A percentile compares a stretch with the other conserved stretches of the same genome.
phyloP scores from a whole-genome alignment of 805 yeast species.

The Metschnikowia picachoensis region DNA sequence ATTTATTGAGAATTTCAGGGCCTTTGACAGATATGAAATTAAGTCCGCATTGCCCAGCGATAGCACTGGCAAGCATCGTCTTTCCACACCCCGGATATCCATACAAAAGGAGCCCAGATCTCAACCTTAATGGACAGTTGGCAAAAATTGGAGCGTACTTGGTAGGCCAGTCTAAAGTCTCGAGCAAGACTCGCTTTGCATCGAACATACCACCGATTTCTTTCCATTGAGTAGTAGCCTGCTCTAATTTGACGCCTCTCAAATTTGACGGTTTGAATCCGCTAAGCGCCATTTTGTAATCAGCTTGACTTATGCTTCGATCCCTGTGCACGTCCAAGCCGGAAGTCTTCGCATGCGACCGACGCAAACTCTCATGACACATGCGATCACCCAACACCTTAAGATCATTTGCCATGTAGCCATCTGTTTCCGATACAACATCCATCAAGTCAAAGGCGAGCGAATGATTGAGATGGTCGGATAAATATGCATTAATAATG shows the following conservation, averaged over 20 bases:
- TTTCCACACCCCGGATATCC: constrained; percentile 99
- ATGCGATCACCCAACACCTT: constrained; percentile 68
- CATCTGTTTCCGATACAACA: constrained; percentile 70
- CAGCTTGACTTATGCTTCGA: constrained; percentile 22
- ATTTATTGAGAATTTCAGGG: constrained; percentile 91
- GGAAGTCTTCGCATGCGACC: background rate
- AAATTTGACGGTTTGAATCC: constrained; percentile 77
- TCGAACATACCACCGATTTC: constrained; percentile 86
- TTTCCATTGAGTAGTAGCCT: constrained; percentile 70
- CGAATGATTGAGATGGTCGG: constrained; percentile 24
- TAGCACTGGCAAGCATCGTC: constrained; percentile 87
- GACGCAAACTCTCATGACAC: constrained; percentile 42
- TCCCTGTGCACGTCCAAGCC: background rate
- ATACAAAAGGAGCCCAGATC: constrained; percentile 86
- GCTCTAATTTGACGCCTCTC: constrained; percentile 82
- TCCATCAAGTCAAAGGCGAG: constrained; percentile 43
- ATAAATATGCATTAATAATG: constrained; percentile 41
- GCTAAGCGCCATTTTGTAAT: constrained; percentile 55
- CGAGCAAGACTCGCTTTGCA: constrained; percentile 72
- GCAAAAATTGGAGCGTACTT: constrained; percentile 94
- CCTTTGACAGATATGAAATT: constrained; percentile 93
- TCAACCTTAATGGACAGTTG: constrained; percentile 76
- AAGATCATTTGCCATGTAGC: constrained; percentile 81
- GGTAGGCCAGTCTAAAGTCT: constrained; percentile 96
- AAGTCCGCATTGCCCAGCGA: constrained; percentile 89